Base-by-base conservation (phyloP, 1,284 basidiomycete species). In the Blastosporella zonata region DNA sequence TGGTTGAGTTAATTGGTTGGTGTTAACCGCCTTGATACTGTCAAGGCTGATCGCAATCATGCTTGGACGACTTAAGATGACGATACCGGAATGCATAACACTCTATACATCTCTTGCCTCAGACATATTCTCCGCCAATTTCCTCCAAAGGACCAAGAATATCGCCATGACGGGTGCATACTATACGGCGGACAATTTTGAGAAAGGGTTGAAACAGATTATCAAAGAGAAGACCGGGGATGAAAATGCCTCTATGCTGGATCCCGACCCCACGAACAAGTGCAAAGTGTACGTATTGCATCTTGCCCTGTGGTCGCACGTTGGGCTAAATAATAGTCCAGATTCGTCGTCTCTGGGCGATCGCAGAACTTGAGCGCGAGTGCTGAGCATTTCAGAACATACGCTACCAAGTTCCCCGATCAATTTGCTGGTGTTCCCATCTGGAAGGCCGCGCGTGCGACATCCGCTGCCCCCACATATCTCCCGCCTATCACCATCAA, bases 21-120 rank as follows among this genome's bases (percentile, higher is more conserved):
- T 37, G 34, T 21, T 27, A n/a, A 47, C 17, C 43, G 12, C 7
- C 25, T 27, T 27, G n/a, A 29, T 15, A 27, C 6, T 7, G 9
- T 22, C 28, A 33, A 66, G 65, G 6, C 46, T 70, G n/a, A 69
- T 69, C 22, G 67, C 67, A 2, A 57, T 71, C 15, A 68, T 70
- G 66, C 61, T 70, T 10, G 67, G 67, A 15, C 59, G 69, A 5
- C 59, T 71, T 9, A 55, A 59, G 10, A 65, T 71, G 63, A 43
- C 67, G 0, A 55, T 68, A 13, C 54, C 62, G 2, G 57, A 70
- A 31, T 65, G 64, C 44, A 63, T 64, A 17, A 20, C 55, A 2
- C 53, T 53, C 10, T 70, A 68, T 41, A 47, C 57, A 2, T 46
- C 49, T 12, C 46, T 69, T 10, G 53, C 63, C 6, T 57, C 56